phyloP scores from a whole-genome alignment of 129 eudicot genomes.

The Helianthus annuus region DNA sequence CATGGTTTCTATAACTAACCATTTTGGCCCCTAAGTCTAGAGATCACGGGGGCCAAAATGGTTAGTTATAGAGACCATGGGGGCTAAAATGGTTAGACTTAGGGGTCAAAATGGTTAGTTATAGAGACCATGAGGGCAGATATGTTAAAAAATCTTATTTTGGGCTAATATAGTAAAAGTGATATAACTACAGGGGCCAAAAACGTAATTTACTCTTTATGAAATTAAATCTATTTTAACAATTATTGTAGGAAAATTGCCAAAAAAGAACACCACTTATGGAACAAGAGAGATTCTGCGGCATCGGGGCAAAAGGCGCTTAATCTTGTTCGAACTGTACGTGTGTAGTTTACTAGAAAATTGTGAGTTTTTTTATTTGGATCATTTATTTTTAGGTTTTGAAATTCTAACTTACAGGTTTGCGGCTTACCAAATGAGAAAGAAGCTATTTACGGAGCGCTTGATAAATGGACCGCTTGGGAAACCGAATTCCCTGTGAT shows the following conservation, averaged over 20 bases:
- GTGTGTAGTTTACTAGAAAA: constrained; percentile 20
- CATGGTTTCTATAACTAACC: too few relatives aligned
- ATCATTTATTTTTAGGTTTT: neutral
- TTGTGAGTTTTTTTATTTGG: neutral
- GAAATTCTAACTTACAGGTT: constrained; percentile 41
- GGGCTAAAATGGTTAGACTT: too few relatives aligned
- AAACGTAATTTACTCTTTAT: too few relatives aligned
- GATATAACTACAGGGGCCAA: too few relatives aligned
- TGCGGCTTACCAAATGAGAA: constrained; percentile 86
- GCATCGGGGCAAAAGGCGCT: constrained; percentile 79
- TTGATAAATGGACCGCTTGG: constrained; percentile 94
- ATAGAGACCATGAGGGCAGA: too few relatives aligned
- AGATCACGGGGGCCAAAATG: too few relatives aligned
- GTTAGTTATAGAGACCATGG: too few relatives aligned
- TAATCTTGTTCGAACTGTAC: constrained; percentile 64
- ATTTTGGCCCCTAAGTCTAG: too few relatives aligned
- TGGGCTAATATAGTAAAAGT: too few relatives aligned
- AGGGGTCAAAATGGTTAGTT: too few relatives aligned
- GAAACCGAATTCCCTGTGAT: constrained; percentile 86
- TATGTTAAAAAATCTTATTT: too few relatives aligned
- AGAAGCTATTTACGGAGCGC: constrained; percentile 79
- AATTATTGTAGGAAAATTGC: constrained; percentile 43
- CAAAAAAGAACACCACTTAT: constrained; percentile 80
- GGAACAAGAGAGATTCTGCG: constrained; percentile 76
- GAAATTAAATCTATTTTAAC: neutral